phyloP scores from a whole-genome alignment of 768 basidiomycete species.

The Coprinellus aureogranulatus region DNA sequence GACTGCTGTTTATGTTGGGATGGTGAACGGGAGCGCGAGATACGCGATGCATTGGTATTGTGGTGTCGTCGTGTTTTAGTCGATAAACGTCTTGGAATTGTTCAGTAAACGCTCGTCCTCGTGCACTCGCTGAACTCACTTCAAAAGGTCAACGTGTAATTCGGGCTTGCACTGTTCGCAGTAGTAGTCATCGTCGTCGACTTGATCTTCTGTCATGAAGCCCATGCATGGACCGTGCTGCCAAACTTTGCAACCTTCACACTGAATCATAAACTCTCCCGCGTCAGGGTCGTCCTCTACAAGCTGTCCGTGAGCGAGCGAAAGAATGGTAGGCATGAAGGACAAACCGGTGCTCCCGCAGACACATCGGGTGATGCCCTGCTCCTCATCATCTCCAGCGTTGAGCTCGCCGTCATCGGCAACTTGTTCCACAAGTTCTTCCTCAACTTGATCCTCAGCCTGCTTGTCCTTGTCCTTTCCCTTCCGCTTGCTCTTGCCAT shows the following conservation, averaged over 20 bases:
- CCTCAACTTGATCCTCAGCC: conserved; percentile 21
- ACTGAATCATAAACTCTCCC: conserved; percentile 96
- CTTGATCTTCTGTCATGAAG: conserved; percentile 71
- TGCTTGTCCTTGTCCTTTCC: conserved; percentile 44
- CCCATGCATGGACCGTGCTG: conserved; percentile 98
- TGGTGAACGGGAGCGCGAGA: conserved; percentile 77
- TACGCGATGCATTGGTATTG: conserved; percentile 46
- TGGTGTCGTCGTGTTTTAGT: conserved; percentile 59
- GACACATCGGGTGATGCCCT: conserved; percentile 75
- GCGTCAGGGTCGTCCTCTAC: conserved; percentile 76
- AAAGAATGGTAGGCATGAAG: conserved; percentile 7
- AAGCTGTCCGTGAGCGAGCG: conserved; percentile 27
- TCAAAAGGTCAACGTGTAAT: conserved; percentile 76
- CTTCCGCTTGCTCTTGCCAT: conserved; percentile 39
- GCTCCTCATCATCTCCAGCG: conserved; percentile 60
- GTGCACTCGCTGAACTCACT: conserved; percentile 45
- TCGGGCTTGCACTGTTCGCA: conserved; percentile 93
- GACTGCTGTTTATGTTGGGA: conserved; percentile 59
- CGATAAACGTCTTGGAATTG: conserved; percentile 51
- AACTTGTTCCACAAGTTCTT: conserved; percentile 18
- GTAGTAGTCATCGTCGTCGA: conserved; percentile 80
- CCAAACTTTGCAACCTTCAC: conserved; percentile 96
- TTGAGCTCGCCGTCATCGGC: conserved; percentile 39
- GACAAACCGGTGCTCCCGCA: conserved; percentile 76
- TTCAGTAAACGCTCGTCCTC: conserved; percentile 10